These are phyloP conservation scores for Salinomyces thailandicus DNA, from an alignment of 2,329 filamentous ascomycete genomes.

Conservation along the genomic window DNA sequence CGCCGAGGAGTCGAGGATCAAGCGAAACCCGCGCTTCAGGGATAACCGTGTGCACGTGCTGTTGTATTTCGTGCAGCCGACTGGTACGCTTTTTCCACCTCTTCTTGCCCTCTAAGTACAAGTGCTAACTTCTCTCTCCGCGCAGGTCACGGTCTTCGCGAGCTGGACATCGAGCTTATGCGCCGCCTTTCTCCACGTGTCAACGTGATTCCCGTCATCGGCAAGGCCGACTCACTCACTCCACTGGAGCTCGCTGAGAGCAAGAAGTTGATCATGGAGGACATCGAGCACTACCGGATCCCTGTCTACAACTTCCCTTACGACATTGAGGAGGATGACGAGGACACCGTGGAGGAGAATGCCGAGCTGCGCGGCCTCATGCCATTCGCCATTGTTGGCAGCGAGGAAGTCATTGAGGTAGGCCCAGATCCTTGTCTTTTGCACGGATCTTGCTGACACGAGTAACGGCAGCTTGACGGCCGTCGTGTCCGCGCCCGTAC, in stretches of 20 bases:
- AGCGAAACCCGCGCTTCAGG: conserved; percentile 99
- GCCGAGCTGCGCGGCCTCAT: conserved; percentile 93
- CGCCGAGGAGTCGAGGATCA: conserved; percentile 98
- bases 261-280: conserved; percentile 99
- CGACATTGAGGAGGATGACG: conserved; percentile 98
- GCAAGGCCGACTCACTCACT: conserved; percentile 94
- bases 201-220: conserved; percentile 98
- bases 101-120: background rate
- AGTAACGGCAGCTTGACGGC: conserved; percentile 5
- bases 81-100: conserved; percentile 53
- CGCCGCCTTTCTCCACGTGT: conserved; percentile 95
- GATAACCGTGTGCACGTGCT: conserved; percentile 98
- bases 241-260: conserved; percentile 94
- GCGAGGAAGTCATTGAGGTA: conserved; percentile 78
- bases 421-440: conserved; percentile 42
- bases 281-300: conserved; percentile 99
- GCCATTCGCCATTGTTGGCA: conserved; percentile 98
- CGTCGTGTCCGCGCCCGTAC: conserved; percentile 50
- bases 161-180: conserved; percentile 99
- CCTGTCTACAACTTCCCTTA: conserved; percentile 99
- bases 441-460: conserved; percentile 26
- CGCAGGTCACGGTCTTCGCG: conserved; percentile 60
- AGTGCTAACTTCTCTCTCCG: background rate
- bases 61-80: conserved; percentile 98
- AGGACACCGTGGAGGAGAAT: conserved; percentile 98